These are phyloP conservation scores for Paraconiothyrium sp. DNA, from an alignment of 2,329 filamentous ascomycete genomes.

Conservation along the genomic window DNA sequence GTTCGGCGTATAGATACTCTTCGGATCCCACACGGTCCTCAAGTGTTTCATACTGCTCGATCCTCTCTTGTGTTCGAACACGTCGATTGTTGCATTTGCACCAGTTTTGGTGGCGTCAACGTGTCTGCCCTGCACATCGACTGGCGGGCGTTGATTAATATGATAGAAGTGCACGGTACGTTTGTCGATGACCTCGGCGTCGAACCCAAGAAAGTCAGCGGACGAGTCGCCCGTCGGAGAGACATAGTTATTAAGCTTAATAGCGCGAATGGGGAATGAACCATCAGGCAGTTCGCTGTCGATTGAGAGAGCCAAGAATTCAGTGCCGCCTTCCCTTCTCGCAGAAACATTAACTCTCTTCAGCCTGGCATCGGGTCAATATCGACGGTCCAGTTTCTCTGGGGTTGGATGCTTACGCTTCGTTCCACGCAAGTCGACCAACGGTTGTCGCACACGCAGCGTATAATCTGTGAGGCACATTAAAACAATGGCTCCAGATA, in stretches of 20 bases:
- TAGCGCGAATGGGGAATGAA: slow-evolving; percentile 34
- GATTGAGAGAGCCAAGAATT: slow-evolving; percentile 41
- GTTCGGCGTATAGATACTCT: slow-evolving; percentile 14
- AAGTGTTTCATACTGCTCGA: slow-evolving; percentile 15
- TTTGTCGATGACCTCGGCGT: slow-evolving; percentile 34
- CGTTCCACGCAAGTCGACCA: slow-evolving; percentile 36
- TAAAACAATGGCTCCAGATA: not conserved
- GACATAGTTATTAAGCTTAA: slow-evolving; percentile 33
- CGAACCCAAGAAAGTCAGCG: slow-evolving; percentile 39
- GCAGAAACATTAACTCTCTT: slow-evolving; percentile 32
- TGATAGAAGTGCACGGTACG: slow-evolving; percentile 40
- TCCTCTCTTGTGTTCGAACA: slow-evolving; percentile 16
- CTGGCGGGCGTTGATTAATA: slow-evolving; percentile 38
- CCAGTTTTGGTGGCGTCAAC: slow-evolving; percentile 35
- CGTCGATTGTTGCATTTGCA: slow-evolving; percentile 38
- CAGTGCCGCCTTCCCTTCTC: slow-evolving; percentile 32
- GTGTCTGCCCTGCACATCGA: slow-evolving; percentile 32
- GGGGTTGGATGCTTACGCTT: slow-evolving; percentile 25
- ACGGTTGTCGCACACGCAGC: slow-evolving; percentile 40
- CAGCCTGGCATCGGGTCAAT: slow-evolving; percentile 23
- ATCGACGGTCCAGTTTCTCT: not conserved
- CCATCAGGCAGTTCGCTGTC: slow-evolving; percentile 36
- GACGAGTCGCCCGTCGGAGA: slow-evolving; percentile 33
- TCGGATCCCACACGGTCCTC: slow-evolving; percentile 9
- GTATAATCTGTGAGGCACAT: slow-evolving; percentile 26